Evolutionary conservation across 768 basidiomycete species (phyloP), one percentile per base, ranked within the genome.

Genomic region (Clavulina sp.): DNA sequence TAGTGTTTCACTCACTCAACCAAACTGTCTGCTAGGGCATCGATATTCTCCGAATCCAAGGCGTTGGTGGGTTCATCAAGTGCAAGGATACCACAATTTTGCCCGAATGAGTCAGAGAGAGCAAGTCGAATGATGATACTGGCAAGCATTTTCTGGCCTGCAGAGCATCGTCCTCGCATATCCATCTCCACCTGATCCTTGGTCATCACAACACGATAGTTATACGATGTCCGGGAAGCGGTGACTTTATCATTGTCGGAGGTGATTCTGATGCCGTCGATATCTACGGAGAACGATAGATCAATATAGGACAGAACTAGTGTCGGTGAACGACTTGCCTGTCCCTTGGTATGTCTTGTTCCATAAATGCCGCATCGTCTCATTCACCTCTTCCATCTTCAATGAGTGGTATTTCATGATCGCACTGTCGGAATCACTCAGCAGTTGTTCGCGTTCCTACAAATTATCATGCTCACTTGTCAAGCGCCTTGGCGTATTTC

Each of bases 181-280:
- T 97, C 95, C 85, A 99, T 91, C 66, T 97, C 93, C 4, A 96
- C 92, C 60, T 91, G 84, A 63, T 96, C 92, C 69, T 99, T 99
- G 49, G 84, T 87, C 93, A 99, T 97, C 57, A 97, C 93, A 53
- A 96, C 93, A 57, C 95, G 73, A 65, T 99, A 99, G 64, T 97
- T 97, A 70, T 99, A 97, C 7, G 89, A 86, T 50, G 91, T 76
- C 58, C 87, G 88, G 13, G 86, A 77, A n/a, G 61, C 60, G 16
- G 77, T 76, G 30, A 80, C 81, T 29, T 89, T 88, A 64, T 97
- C 95, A 50, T 81, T 77, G 60, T 97, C 95, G 24, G 91, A 95
- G 49, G 80, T 75, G 60, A 99, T 93, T 64, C 83, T 83, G 61
- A 99, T 97, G 9, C 86, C 88, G 62, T 99, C 95, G 61, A 99